Percentiles rank a stretch among this genome's conserved stretches.
These are phyloP conservation scores for Pseudogymnoascus sp. DNA, from an alignment of 2,329 filamentous ascomycete species.

Conservation along the genomic window DNA sequence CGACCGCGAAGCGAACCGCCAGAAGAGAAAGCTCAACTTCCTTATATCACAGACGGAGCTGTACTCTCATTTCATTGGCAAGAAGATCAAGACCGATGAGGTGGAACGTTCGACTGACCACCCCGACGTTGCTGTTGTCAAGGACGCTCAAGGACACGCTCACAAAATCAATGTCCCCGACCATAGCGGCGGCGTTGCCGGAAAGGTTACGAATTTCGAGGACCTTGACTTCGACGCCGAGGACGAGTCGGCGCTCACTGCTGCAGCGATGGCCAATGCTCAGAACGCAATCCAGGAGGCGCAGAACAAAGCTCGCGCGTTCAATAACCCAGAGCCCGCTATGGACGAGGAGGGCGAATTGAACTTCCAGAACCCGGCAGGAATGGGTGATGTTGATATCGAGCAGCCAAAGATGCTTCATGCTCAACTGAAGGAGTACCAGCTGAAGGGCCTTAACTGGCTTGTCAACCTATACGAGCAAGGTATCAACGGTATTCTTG, in stretches of 20 bases:
- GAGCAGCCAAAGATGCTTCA: conserved; percentile 90
- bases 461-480: conserved; percentile 98
- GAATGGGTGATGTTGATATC: conserved; percentile 87
- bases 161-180: conserved; percentile 44
- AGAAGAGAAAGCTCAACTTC: conserved; percentile 99
- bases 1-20: conserved; percentile 91
- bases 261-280: conserved; percentile 89
- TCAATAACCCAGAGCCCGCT: conserved; percentile 70
- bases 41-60: conserved; percentile 97
- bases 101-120: conserved; percentile 87
- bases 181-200: conserved; percentile 44
- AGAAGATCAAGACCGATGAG: conserved; percentile 97
- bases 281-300: conserved; percentile 94
- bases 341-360: conserved; percentile 92
- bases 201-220: conserved; percentile 88
- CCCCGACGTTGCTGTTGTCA: conserved; percentile 55
- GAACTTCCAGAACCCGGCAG: conserved; percentile 99
- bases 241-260: conserved; percentile 73
- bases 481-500: conserved; percentile 97
- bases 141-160: conserved; percentile 38
- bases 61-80: conserved; percentile 98
- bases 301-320: conserved; percentile 84
- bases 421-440: conserved; percentile 95
- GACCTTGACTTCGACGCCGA: conserved; percentile 94
- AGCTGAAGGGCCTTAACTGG: conserved; percentile 98